Evolutionary conservation across 2,329 filamentous ascomycete species (phyloP), one percentile per base, ranked within the genome.

Genomic region (Aureobasidium subglaciale): DNA sequence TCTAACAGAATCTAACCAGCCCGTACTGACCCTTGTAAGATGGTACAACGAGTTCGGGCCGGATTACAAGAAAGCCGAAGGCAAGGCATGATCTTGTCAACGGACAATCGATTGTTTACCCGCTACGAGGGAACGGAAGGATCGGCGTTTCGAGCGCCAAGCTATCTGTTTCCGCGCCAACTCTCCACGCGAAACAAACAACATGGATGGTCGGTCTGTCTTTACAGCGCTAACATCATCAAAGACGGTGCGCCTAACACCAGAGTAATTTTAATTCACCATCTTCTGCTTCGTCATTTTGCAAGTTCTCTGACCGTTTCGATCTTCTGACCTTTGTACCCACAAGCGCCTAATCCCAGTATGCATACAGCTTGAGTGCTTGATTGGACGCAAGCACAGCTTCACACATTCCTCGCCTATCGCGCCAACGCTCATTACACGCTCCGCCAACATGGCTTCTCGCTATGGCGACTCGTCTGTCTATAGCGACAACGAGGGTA

Each of bases 401-500:
- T 42, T 41, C 35, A 35, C 35, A 35, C 50, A 54, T 54, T 54
- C 50, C 50, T 42, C 50, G 38, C 37, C 18, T 22, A 27, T 41
- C 18, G 24, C 34, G 35, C 20, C 35, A 16, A 35, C 46, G 24
- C n/a, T 24, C 35, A 32, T 16, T 30, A 30, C 13, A 52, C 34
- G 13, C 7, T 5, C 27, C 25, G 30, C 29, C 50, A 54, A 42
- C 54, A 56, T 56, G 54, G 43, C 18, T 18, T 56, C 54, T 32
- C 54, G 40, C 58, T 74, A 74, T 61, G 64, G 65, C 45, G 68
- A 68, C 42, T 74, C 74, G 45, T 74, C 75, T 59, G 68, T 71
- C 62, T 78, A 77, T 61, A 58, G 61, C 15, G 64, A 63, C 55
- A 71, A 73, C 59, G 72, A 76, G 41, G 62, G 63, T 24, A 61